phyloP scores from a whole-genome alignment of 2,329 filamentous ascomycete species.

The Pezicula radicicola region DNA sequence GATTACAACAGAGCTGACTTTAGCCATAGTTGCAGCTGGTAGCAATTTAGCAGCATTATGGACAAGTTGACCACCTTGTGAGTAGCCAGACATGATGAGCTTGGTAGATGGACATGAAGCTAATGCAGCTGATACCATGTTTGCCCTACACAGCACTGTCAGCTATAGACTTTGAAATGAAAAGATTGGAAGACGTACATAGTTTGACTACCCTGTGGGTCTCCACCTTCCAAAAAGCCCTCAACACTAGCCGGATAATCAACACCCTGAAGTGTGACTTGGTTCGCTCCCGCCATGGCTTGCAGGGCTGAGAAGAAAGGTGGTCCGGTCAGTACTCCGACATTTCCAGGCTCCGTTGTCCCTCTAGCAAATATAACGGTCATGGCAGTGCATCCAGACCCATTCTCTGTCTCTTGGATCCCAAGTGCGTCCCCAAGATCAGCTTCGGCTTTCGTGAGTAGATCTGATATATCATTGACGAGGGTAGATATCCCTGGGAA shows the following conservation, averaged over 20 bases:
- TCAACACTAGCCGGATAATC: slow-evolving; percentile 43
- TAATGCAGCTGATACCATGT: slow-evolving; percentile 9
- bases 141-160: not conserved
- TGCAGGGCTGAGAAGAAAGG: slow-evolving; percentile 45
- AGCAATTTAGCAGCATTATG: slow-evolving; percentile 21
- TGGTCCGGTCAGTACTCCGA: slow-evolving; percentile 46
- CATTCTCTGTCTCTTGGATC: too few species aligned
- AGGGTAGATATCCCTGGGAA: too few species aligned
- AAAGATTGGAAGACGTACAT: slow-evolving; percentile 26
- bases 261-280: slow-evolving; percentile 51
- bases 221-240: slow-evolving; percentile 45
- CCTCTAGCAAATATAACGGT: slow-evolving; percentile 57
- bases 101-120: slow-evolving; percentile 18
- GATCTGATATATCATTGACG: too few species aligned
- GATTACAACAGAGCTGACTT: slow-evolving; percentile 20
- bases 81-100: slow-evolving; percentile 21
- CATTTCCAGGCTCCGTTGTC: slow-evolving; percentile 49
- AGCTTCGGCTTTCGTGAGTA: too few species aligned
- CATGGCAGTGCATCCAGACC: slow-evolving; percentile 20
- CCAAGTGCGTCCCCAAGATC: too few species aligned
- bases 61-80: slow-evolving; percentile 20
- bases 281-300: slow-evolving; percentile 35
- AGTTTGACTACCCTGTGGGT: slow-evolving; percentile 36
- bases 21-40: slow-evolving; percentile 4
- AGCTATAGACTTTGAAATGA: not conserved